A percentile compares a stretch with the other conserved stretches of the same genome.
phyloP scores from a whole-genome alignment of 306 rosid genomes.

The Acacia confusa region DNA sequence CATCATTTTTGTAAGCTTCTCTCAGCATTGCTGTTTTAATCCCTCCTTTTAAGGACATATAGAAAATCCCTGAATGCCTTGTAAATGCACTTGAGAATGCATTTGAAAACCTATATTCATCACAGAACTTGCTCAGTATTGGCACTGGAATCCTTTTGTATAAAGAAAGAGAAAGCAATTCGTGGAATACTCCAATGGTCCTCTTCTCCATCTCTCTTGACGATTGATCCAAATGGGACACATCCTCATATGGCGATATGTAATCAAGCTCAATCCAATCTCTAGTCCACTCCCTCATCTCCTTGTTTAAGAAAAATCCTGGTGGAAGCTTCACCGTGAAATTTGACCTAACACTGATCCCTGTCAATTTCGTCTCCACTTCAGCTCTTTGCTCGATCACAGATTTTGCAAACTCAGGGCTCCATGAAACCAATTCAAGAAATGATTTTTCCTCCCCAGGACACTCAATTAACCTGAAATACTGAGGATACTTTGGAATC shows the following conservation, averaged over 20 bases:
- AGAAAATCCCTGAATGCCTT: slow-evolving; percentile 83
- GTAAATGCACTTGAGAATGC: slow-evolving; percentile 68
- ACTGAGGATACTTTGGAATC: slow-evolving; percentile 74
- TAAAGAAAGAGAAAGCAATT: slow-evolving; percentile 63
- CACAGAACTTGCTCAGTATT: slow-evolving; percentile 69
- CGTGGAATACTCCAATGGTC: slow-evolving; percentile 46
- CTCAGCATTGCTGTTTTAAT: slow-evolving; percentile 78
- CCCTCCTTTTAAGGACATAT: slow-evolving; percentile 83
- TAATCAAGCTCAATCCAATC: slow-evolving; percentile 91
- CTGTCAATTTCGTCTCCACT: slow-evolving; percentile 54
- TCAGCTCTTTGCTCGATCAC: slow-evolving; percentile 76
- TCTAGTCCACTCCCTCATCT: slow-evolving; percentile 93
- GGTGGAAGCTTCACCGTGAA: slow-evolving; percentile 64
- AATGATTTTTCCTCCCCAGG: slow-evolving; percentile 73
- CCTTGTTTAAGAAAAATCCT: slow-evolving; percentile 74
- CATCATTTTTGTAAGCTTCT: slow-evolving; percentile 63
- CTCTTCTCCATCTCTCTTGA: slow-evolving; percentile 67
- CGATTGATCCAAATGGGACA: slow-evolving; percentile 59
- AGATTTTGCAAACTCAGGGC: slow-evolving; percentile 70
- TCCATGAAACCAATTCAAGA: slow-evolving; percentile 72
- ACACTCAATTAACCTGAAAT: slow-evolving; percentile 63
- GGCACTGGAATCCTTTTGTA: slow-evolving; percentile 81
- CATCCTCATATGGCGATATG: slow-evolving; percentile 72
- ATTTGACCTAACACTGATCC: slow-evolving; percentile 74
- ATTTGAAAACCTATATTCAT: slow-evolving; percentile 80